Base-by-base conservation (phyloP, 805 yeast species). In the Wickerhamiella nectarea region DNA sequence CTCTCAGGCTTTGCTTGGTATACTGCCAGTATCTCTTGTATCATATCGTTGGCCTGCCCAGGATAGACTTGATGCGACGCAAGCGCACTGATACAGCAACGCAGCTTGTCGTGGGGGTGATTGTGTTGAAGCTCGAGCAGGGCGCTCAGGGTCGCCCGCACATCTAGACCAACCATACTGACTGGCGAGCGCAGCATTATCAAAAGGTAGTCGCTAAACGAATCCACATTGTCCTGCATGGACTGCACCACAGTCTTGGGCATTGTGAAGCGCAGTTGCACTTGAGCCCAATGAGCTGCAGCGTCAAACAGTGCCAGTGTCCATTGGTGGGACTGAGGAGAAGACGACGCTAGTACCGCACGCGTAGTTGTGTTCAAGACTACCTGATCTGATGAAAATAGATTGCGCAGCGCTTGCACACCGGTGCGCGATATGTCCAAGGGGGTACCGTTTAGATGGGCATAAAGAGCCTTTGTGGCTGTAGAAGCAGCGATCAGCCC, bases 1-100 rank as follows among this genome's bases (percentile, higher is more conserved):
- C 12, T 8, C 18, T 43, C 42, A 2, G 37, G 46, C 6, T 21
- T 12, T n/a, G 40, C 31, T 2, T 54, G 46, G 42, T 62, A 53
- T 33, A 55, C 46, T n/a, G 46, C 36, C 21, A 66, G 49, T 11
- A 86, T 65, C 46, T 81, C 94, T 22, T 75, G 72, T 15, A 86
- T 65, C 66, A 89, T 78, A 57, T 87, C 96, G 12, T 78, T 71
- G 4, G 80, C 74, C 59, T 91, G 98, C 51, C 85, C 93, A 47
- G 78, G 78, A 58, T 89, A 89, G 54, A 86, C 86, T 10, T 78
- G 72, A 57, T 86, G 94, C 2, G 75, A 71, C 1, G 86, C 76
- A 43, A 89, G 67, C 46, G 80, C 77, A 46, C 78, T 74, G 44
- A 87, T 72, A 20, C 86, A 74, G 9, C 8, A 6, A 7, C 56